Evolutionary conservation across 2,329 filamentous ascomycete species (phyloP), one percentile per base, ranked within the genome.

Genomic region (Metarhizium brunneum): DNA sequence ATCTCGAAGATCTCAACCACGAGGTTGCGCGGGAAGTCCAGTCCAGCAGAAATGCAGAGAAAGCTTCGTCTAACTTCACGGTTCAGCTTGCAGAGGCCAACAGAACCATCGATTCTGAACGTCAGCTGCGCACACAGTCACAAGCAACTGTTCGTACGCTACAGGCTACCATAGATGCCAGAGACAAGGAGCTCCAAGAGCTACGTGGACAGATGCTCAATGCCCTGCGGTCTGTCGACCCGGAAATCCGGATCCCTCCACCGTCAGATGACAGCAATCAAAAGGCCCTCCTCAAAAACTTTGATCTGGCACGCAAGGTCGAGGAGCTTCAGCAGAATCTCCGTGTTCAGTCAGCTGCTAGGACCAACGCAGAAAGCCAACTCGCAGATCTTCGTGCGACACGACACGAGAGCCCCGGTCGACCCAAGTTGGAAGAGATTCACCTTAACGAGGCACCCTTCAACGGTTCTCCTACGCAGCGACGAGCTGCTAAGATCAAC

Each of bases 1-100:
- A 82, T 64, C 73, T 97, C 8, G 92, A 99, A 68, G 92, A 99
- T 68, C 77, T 96, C 40, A 95, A 90, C 62, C 92, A 97, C 63
- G 91, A 97, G 69, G 81, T 96, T 54, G 88, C 88, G 52, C 82
- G 91, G 35, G 92, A 96, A 71, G 90, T 92, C 66, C 95, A 96
- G 73, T 84, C 85, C 20, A 94, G 86, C 65, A 85, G 92, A 57
- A 94, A 88, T 67, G 92, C 92, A 4, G 92, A 97, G 71, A 95
- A 96, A 69, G 82, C 85, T 25, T 86, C 90, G 18, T 95, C 90
- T 0, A 87, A 84, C 40, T 81, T 87, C 57, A 89, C 86, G 6
- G 83, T 88, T 25, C 91, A 97, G 67, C 78, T 97, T 32, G 90
- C 91, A 8, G 94, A 97, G 68, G 85, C 85, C 14, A 95, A 96